Base-by-base conservation (phyloP, 2,329 filamentous ascomycete species). In the Akanthomyces lecanii region DNA sequence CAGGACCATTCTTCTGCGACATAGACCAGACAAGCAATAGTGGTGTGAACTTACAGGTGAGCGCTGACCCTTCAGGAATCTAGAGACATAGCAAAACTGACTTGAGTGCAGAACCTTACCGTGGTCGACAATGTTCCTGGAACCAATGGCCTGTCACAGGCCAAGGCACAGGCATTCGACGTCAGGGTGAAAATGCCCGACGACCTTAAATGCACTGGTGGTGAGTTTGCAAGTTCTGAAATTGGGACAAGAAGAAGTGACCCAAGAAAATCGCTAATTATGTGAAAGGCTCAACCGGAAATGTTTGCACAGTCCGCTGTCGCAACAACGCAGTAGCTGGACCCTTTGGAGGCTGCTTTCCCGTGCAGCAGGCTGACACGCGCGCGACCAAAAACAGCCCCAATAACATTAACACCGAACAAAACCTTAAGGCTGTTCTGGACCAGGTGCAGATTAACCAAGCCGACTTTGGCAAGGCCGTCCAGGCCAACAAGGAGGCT, bases 111-210 rank as follows among this genome's bases (percentile, higher is more conserved):
- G 71, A 71, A 72, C 61, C 72, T 86, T 36, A 78, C 77, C 10
- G 82, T 88, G 5, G 76, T 78, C 61, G 82, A 87, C 74, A 87
- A 87, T 63, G 79, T 87, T 10, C 84, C 84, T 1, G 84, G 85
- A 16, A 69, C 72, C 47, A 86, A 86, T 63, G 84, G 84, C 16
- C 77, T 86, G 63, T 85, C 82, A 0, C 82, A 85, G 67, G 80
- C 75, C 61, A 84, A 85, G 72, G 76, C 78, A 1, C 73, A 82
- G 68, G 74, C 82, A n/a, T 85, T 87, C 69, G 79, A 81, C 66
- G 81, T 88, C 66, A 82, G 79, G 4, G 78, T 85, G 10, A 75
- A 76, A 55, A 79, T 85, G 81, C 83, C 83, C 2, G 67, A 75
- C 30, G 70, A 77, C 48, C 72, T 85, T 40, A 72, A 74, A 53